Evolutionary conservation across 2,329 filamentous ascomycete genomes (phyloP).

Genomic region (Fusarium phyllophilum): DNA sequence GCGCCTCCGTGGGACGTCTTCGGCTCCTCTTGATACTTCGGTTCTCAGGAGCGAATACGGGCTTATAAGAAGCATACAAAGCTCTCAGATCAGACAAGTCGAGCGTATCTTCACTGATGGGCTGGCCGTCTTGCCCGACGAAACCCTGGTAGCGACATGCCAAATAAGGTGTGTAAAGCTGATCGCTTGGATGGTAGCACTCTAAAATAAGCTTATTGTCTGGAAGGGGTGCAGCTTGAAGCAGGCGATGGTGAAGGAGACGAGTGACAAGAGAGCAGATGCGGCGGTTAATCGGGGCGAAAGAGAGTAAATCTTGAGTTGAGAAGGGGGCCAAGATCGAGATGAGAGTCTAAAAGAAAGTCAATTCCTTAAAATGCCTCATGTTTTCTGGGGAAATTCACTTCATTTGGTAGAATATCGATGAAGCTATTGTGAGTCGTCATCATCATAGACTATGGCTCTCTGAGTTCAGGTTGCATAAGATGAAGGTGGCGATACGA

Average conservation of each 20-base stretch:
- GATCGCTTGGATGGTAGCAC: constrained; percentile 78
- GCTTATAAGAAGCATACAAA: constrained; percentile 78
- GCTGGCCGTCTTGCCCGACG: constrained; percentile 33
- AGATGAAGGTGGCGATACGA: background rate
- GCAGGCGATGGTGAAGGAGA: constrained; percentile 72
- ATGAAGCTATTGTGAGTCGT: constrained; percentile 12
- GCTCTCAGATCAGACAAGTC: constrained; percentile 56
- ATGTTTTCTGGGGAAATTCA: background rate
- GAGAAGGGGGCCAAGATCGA: constrained; percentile 55
- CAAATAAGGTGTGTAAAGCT: constrained; percentile 74
- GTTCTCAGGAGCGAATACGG: constrained; percentile 66
- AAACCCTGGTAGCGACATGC: constrained; percentile 74
- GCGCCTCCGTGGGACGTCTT: constrained; percentile 8
- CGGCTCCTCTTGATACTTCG: constrained; percentile 47
- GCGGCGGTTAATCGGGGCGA: constrained; percentile 69
- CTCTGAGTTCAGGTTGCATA: background rate
- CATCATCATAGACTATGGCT: constrained; percentile 13
- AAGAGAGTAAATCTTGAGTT: constrained; percentile 63
- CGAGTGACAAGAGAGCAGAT: constrained; percentile 71
- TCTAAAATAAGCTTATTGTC: constrained; percentile 75
- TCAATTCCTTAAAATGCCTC: background rate
- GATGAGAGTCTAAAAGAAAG: constrained; percentile 13
- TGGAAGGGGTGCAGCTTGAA: constrained; percentile 47
- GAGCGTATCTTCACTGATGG: constrained; percentile 10
- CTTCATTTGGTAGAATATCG: constrained; percentile 33